Base-by-base conservation (phyloP, 2,329 filamentous ascomycete genomes). In the Chalaropsis ovoidea region DNA sequence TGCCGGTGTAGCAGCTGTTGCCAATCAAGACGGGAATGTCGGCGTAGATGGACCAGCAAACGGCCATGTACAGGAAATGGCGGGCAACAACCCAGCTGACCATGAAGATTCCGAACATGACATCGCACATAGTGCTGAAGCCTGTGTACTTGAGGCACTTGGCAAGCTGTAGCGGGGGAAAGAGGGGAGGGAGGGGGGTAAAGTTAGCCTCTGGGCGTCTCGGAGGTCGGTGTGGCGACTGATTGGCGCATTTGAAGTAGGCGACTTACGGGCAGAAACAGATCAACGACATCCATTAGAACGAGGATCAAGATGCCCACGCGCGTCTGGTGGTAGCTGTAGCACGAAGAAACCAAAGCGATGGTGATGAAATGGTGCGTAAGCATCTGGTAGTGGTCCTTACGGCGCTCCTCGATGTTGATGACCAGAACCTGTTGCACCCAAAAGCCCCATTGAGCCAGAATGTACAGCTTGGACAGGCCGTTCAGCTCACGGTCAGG, bases 381-480 rank as follows among this genome's bases (percentile, higher is more conserved):
- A 70, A 97, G 85, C 94, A 97, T 97, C 76, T 97, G 93, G 78
- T 85, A 88, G 76, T 96, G 88, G 72, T 99, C 94, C 77, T 97
- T 97, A 72, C 94, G 84, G 70, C 88, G 85, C 76, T 95, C 89
- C 76, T 99, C 94, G 68, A 97, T 91, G 76, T 96, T 88, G 74
- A 97, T 90, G 67, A 96, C 90, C 41, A 96, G 79, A 69, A 97
- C 88, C 77, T 96, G 92, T 77, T 97, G 93, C 61, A 96, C 76
- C 88, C 90, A 96, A 75, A 96, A 97, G 27, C 88, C 86, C 76
- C 92, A 88, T 74, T 97, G 92, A 15, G 87, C 86, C 41, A 99
- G 81, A 72, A 95, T 89, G 76, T 99, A 99, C 75, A 83, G 85
- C 78, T 97, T 97, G 77, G 89, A 84, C 13, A 89, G 75, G 8